Evolutionary conservation across 2,329 filamentous ascomycete species (phyloP), one percentile per base, ranked within the genome.

Genomic region (Lecanoromycetidae sp.): DNA sequence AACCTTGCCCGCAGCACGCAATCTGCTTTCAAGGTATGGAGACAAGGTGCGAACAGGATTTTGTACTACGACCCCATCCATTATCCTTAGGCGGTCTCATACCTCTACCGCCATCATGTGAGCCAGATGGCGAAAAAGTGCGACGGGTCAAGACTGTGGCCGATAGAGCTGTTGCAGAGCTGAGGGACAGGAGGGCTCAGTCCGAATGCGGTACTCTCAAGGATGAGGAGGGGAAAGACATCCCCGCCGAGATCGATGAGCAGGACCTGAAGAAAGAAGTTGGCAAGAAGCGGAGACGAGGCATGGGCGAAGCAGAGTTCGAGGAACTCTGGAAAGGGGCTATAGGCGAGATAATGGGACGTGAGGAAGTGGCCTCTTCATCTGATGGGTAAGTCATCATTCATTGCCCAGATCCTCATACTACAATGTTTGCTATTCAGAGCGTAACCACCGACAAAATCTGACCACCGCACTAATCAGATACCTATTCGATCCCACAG

Each of bases 111-210:
- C 90, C 93, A 1, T 88, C 86, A 4, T 98, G 91, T 63, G 90
- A 95, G 65, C 84, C 91, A 0, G 93, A 98, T 63, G 87, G 87
- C 51, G 87, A 93, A 58, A 95, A 94, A 63, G 86, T 83, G 6
- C 79, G 86, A 32, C 82, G 84, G 15, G 83, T 96, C 40, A 86
- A 90, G 58, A 78, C 82, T 17, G 87, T 98, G 13, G 87, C 88
- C 6, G 82, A 96, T 61, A 84, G 82, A 62, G 87, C 85, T 1
- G 76, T 96, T 3, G 87, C 94, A 57, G 82, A 88, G 57, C 74
- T 98, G 40, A 77, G 91, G 45, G 79, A 94, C 55, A 80, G 85
- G 33, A 80, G 86, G 50, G 91, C 91, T 46, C 82, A 87, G 58
- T 95, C 80, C 58, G 91, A 98, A 67, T 98, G 91, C 58, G 86